These are phyloP conservation scores for Ceratobasidium sp. DNA, from an alignment of 1,284 basidiomycete species.

Conservation along the genomic window DNA sequence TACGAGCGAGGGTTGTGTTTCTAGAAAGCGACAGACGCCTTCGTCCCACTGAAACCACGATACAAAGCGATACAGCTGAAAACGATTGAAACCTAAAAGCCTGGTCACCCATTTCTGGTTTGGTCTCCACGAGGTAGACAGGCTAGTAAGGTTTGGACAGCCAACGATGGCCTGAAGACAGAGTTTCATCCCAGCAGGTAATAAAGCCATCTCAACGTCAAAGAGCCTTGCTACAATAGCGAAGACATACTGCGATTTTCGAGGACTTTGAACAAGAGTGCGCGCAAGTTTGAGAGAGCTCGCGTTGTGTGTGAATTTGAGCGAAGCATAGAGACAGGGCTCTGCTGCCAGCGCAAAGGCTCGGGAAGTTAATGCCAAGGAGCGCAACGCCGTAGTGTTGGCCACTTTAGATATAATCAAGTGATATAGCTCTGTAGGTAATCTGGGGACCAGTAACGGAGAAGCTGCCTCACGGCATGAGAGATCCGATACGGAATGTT, in stretches of 20 bases:
- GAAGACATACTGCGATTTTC: neutral
- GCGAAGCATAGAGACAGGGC: neutral
- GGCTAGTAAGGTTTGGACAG: constrained; percentile 23
- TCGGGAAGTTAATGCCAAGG: neutral
- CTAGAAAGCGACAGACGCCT: constrained; percentile 5
- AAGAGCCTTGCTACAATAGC: neutral
- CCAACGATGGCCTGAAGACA: constrained; percentile 15
- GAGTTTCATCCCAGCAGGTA: constrained; percentile 17
- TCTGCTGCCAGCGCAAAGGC: constrained; percentile 21
- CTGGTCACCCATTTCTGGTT: constrained; percentile 6
- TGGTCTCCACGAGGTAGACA: constrained; percentile 22
- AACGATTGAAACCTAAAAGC: neutral
- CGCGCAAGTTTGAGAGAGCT: constrained; percentile 15
- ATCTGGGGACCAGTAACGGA: neutral
- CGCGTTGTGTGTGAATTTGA: constrained; percentile 1
- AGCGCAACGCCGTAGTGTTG: neutral
- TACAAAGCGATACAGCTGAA: constrained; percentile 22
- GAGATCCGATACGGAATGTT: neutral
- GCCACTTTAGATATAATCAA: constrained; percentile 4
- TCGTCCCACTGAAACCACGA: constrained; percentile 35
- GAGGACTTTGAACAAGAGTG: neutral
- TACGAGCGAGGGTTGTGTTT: constrained; percentile 13
- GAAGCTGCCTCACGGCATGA: constrained; percentile 9
- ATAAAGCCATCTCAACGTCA: constrained; percentile 5
- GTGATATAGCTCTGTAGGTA: constrained; percentile 19